These are phyloP conservation scores for Aspergillus glaucus DNA, from an alignment of 2,329 filamentous ascomycete species.

Conservation along the genomic window DNA sequence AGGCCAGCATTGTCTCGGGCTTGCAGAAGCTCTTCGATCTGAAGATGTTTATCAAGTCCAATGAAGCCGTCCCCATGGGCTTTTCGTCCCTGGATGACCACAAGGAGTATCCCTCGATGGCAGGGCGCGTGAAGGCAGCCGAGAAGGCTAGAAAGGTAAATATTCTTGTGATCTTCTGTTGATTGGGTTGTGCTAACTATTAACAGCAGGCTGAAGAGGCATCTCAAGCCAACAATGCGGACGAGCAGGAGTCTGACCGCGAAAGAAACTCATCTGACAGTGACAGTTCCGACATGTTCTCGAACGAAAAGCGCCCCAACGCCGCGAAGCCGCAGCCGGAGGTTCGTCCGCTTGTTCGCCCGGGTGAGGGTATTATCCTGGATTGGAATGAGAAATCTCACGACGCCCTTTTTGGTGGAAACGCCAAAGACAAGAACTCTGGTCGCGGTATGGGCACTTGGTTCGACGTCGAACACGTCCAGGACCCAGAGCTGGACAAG, in stretches of 20 bases:
- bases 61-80: slow-evolving; percentile 61
- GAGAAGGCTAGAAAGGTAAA: slow-evolving; percentile 13
- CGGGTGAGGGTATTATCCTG: slow-evolving; percentile 78
- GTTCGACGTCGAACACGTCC: slow-evolving; percentile 46
- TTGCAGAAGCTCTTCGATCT: slow-evolving; percentile 72
- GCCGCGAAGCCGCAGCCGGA: slow-evolving; percentile 23
- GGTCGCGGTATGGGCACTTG: slow-evolving; percentile 58
- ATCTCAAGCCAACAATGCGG: background rate
- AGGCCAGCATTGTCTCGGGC: slow-evolving; percentile 54
- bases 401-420: slow-evolving; percentile 59
- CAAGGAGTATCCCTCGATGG: slow-evolving; percentile 51
- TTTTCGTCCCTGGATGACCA: slow-evolving; percentile 59
- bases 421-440: slow-evolving; percentile 40
- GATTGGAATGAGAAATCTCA: slow-evolving; percentile 73
- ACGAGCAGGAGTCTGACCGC: slow-evolving; percentile 12
- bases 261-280: slow-evolving; percentile 21
- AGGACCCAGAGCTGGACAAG: slow-evolving; percentile 58
- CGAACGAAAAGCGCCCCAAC: slow-evolving; percentile 7
- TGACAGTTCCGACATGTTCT: slow-evolving; percentile 23
- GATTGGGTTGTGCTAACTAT: too few species aligned
- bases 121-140: slow-evolving; percentile 37
- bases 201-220: background rate
- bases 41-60: slow-evolving; percentile 53
- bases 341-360: slow-evolving; percentile 62
- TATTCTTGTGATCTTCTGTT: background rate